These are phyloP conservation scores for Phaeosphaeria sp. DNA, from an alignment of 2,329 filamentous ascomycete genomes.

Conservation along the genomic window DNA sequence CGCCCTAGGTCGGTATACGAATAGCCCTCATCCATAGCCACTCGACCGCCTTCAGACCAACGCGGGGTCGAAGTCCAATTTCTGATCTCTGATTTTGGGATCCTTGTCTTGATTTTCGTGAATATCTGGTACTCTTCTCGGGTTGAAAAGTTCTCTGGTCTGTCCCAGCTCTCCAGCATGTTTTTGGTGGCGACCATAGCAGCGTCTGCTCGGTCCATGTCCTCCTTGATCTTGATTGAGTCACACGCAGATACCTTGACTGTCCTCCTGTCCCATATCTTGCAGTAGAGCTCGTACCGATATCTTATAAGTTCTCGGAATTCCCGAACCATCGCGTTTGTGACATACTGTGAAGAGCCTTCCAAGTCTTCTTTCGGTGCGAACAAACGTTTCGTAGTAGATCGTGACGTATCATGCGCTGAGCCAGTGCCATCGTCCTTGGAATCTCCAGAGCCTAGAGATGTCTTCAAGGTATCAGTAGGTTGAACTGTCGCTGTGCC, in stretches of 20 bases:
- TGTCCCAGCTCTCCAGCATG: slow-evolving; percentile 13
- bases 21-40: neutral
- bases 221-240: slow-evolving; percentile 10
- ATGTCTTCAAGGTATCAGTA: too few species aligned
- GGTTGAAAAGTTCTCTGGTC: slow-evolving; percentile 13
- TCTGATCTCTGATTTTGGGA: slow-evolving; percentile 9
- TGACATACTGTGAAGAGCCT: slow-evolving; percentile 2
- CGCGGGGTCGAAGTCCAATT: slow-evolving; percentile 15
- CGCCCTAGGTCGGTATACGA: neutral
- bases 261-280: slow-evolving; percentile 21
- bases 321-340: slow-evolving; percentile 14
- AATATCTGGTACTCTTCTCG: slow-evolving; percentile 12
- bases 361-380: neutral
- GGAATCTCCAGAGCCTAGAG: too few species aligned
- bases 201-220: slow-evolving; percentile 20
- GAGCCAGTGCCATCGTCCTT: too few species aligned
- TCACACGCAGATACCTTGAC: neutral
- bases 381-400: too few species aligned
- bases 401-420: too few species aligned
- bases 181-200: slow-evolving; percentile 11
- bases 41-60: neutral
- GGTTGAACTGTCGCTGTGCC: too few species aligned
- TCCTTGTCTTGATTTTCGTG: slow-evolving; percentile 16
- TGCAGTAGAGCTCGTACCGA: slow-evolving; percentile 19
- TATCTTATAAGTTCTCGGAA: slow-evolving; percentile 21